These are phyloP conservation scores for Hypoxylon sp. DNA, from an alignment of 2,329 filamentous ascomycete species.

Conservation along the genomic window DNA sequence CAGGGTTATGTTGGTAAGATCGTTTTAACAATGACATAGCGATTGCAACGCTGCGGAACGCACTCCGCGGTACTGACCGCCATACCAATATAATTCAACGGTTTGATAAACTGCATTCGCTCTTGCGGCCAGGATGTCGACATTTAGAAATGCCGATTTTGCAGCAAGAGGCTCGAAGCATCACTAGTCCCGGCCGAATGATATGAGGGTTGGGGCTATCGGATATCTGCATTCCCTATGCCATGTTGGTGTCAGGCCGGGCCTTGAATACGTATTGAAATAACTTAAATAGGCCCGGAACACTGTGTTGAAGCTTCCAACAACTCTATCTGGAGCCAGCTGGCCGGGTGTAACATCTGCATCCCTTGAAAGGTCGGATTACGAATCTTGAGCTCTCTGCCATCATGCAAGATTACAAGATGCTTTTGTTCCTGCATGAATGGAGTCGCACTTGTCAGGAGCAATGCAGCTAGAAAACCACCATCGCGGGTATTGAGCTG, in stretches of 20 bases:
- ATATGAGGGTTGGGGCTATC: constrained; percentile 13
- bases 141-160: not conserved
- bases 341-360: constrained; percentile 9
- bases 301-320: constrained; percentile 11
- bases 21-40: constrained; percentile 38
- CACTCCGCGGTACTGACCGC: constrained; percentile 23
- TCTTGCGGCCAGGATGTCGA: not conserved
- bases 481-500: constrained; percentile 3
- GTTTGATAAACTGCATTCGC: not conserved
- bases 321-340: constrained; percentile 34
- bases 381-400: constrained; percentile 10
- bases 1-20: constrained; percentile 12
- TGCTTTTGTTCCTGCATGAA: constrained; percentile 37
- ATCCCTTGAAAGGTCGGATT: constrained; percentile 18
- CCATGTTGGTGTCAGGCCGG: constrained; percentile 23
- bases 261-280: constrained; percentile 9
- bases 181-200: constrained; percentile 19
- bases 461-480: constrained; percentile 23
- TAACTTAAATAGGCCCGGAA: constrained; percentile 23
- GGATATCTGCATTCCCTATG: constrained; percentile 24
- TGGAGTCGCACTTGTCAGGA: constrained; percentile 13
- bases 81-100: constrained; percentile 16
- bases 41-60: constrained; percentile 24
- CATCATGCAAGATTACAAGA: constrained; percentile 18
- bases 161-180: constrained; percentile 1